Evolutionary conservation across 1,139 yeast species (phyloP).

Genomic region (Suhomyces bolitotheri): DNA sequence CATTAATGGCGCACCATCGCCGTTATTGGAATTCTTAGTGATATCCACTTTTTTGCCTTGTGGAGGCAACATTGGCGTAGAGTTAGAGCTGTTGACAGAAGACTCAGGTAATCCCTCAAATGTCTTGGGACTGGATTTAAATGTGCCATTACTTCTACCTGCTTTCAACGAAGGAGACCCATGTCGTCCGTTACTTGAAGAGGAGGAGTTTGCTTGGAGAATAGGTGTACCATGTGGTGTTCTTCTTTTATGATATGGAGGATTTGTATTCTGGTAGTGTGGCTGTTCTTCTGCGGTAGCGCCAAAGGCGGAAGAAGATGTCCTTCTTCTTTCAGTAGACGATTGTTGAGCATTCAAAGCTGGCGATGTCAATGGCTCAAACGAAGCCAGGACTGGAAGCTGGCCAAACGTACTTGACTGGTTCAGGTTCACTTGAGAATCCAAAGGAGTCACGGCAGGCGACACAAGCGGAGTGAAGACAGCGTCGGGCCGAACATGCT

Average conservation of each 20-base stretch:
- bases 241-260: conserved; percentile 31
- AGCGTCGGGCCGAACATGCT: conserved; percentile 47
- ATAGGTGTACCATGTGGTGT: conserved; percentile 54
- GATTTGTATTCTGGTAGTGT: conserved; percentile 6
- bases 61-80: conserved; percentile 45
- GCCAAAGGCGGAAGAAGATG: conserved; percentile 38
- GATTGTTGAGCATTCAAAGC: conserved; percentile 53
- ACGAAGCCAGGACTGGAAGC: conserved; percentile 36
- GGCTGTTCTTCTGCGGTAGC: conserved; percentile 24
- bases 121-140: conserved; percentile 15
- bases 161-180: conserved; percentile 24
- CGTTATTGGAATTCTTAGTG: conserved; percentile 19
- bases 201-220: conserved; percentile 28
- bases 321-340: conserved; percentile 28
- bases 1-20: conserved; percentile 31
- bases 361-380: conserved; percentile 63
- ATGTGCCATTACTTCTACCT: conserved; percentile 5
- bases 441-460: conserved; percentile 72
- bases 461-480: conserved; percentile 74
- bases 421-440: conserved; percentile 30
- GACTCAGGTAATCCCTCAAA: conserved; percentile 44
- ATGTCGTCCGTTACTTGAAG: conserved; percentile 7
- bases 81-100: conserved; percentile 23
- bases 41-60: conserved; percentile 27
- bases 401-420: conserved; percentile 24